Percentiles rank a stretch among this genome's conserved stretches.
These are phyloP conservation scores for Malus orientalis DNA, from an alignment of 306 rosid species.

Conservation along the genomic window DNA sequence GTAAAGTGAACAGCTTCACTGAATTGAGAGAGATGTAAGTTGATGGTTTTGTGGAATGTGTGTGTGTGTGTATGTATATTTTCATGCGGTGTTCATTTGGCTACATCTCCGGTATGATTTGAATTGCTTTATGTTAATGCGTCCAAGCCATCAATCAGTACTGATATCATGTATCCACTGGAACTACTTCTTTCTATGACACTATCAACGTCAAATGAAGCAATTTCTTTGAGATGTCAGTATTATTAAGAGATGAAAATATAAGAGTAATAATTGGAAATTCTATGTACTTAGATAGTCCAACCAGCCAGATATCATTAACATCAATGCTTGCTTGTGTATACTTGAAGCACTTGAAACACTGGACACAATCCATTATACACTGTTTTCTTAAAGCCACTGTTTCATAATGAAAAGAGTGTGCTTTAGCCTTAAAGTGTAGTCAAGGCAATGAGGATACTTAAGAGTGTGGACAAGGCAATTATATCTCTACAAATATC, in stretches of 20 bases:
- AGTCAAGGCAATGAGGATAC: background rate
- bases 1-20: conserved; percentile 59
- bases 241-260: background rate
- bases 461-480: too few relatives aligned
- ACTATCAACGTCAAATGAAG: background rate
- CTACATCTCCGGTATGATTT: background rate
- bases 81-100: background rate
- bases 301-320: background rate
- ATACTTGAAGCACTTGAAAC: background rate
- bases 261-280: background rate
- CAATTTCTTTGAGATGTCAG: background rate
- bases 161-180: background rate
- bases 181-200: background rate
- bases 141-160: background rate
- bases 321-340: background rate
- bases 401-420: background rate
- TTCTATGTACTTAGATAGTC: background rate
- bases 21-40: conserved; percentile 80
- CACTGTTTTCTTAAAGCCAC: background rate
- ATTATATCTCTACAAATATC: too few relatives aligned
- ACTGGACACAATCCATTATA: background rate
- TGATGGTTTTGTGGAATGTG: background rate
- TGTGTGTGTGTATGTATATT: background rate
- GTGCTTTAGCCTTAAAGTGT: background rate
- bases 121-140: background rate